phyloP scores from a whole-genome alignment of 2,329 filamentous ascomycete genomes.

The Monilinia polystroma region DNA sequence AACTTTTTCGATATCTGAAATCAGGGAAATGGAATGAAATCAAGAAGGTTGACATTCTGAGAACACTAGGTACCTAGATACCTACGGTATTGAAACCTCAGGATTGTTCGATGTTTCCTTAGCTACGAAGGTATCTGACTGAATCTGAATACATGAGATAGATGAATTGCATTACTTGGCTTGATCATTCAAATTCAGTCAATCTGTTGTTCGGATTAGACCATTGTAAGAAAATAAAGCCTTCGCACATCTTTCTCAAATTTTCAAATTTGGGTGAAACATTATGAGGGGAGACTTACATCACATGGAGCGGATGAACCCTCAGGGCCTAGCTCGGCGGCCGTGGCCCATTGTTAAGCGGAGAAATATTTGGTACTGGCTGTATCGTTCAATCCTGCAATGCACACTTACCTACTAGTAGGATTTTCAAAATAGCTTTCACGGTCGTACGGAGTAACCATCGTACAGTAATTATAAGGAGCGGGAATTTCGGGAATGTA shows the following conservation, averaged over 20 bases:
- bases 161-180: neutral
- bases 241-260: neutral
- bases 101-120: too few species aligned
- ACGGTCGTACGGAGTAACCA: neutral
- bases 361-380: conserved; percentile 9
- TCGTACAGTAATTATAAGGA: too few species aligned
- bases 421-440: conserved; percentile 8
- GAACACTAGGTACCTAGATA: neutral
- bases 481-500: neutral
- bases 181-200: neutral
- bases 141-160: too few species aligned
- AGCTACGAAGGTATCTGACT: too few species aligned
- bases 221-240: neutral
- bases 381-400: neutral
- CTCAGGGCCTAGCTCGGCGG: conserved; percentile 8
- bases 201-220: neutral
- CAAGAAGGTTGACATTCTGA: neutral
- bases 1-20: neutral
- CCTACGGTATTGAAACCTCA: too few species aligned
- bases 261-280: neutral
- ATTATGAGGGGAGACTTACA: conserved; percentile 3
- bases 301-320: conserved; percentile 10
- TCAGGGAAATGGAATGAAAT: too few species aligned
- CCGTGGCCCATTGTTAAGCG: conserved; percentile 1
- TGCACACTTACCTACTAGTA: too few species aligned